phyloP scores from a whole-genome alignment of 345 rosid genomes.

The Eucalyptus lansdowneana region DNA sequence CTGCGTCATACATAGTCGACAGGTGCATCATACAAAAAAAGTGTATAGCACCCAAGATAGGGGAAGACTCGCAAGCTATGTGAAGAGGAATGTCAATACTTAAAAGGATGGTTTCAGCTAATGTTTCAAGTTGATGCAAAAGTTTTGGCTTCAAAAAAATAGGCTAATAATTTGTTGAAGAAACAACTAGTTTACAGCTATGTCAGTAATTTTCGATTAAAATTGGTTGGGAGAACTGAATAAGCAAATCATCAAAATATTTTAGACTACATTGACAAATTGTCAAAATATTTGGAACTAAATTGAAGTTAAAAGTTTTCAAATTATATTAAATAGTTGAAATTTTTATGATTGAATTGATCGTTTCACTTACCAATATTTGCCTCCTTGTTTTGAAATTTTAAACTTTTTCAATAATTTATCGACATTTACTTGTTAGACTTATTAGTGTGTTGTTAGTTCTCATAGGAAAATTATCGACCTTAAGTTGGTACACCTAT shows the following conservation, averaged over 20 bases:
- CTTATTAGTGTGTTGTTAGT: not conserved
- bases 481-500: too few relatives aligned
- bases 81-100: not conserved
- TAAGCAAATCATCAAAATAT: not conserved
- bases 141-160: not conserved
- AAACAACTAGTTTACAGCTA: not conserved
- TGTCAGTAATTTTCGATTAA: accelerated
- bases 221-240: accelerated
- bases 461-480: too few relatives aligned
- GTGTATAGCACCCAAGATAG: not conserved
- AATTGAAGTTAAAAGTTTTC: not conserved
- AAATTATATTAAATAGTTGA: not conserved
- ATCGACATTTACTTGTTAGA: not conserved
- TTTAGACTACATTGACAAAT: accelerated
- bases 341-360: not conserved
- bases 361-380: not conserved
- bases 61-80: not conserved
- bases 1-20: not conserved
- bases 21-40: not conserved
- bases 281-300: not conserved
- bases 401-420: not conserved
- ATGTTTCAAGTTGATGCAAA: not conserved
- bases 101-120: not conserved
- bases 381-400: not conserved
- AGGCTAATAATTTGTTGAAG: not conserved